Percentiles rank a stretch among this genome's conserved stretches.
Conservation (phyloP, 257 asterid genomes). For the Jaltomata sinuosa region DNA sequence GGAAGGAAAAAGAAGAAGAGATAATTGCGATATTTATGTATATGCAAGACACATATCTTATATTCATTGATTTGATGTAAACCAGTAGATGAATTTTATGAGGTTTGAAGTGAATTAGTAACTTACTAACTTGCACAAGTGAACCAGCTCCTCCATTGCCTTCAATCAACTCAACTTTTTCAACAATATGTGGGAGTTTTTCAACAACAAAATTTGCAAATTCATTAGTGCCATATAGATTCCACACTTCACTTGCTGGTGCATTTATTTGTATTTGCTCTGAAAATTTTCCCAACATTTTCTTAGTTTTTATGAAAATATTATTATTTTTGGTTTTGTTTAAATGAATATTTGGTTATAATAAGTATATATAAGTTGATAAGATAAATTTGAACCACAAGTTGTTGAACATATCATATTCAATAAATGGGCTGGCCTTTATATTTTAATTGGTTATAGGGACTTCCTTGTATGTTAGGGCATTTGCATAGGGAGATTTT, state of each 20-base stretch:
- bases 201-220: background rate
- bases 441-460: background rate
- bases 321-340: background rate
- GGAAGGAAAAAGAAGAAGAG: background rate
- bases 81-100: background rate
- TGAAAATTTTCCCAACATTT: background rate
- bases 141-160: background rate
- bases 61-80: background rate
- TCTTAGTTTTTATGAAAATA: background rate
- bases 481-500: background rate
- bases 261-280: background rate
- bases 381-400: background rate
- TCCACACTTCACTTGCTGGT: background rate
- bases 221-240: background rate
- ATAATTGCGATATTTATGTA: background rate
- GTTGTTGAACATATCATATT: background rate
- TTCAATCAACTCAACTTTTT: background rate
- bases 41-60: background rate
- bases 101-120: background rate
- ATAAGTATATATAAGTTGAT: background rate
- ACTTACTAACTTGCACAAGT: background rate
- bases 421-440: background rate
- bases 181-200: background rate
- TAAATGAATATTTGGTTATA: too few relatives aligned
- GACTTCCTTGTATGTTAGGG: background rate